Evolutionary conservation across 2,329 filamentous ascomycete genomes (phyloP), one percentile per base, ranked within the genome.

Genomic region (Sporothrix dimorphospora): DNA sequence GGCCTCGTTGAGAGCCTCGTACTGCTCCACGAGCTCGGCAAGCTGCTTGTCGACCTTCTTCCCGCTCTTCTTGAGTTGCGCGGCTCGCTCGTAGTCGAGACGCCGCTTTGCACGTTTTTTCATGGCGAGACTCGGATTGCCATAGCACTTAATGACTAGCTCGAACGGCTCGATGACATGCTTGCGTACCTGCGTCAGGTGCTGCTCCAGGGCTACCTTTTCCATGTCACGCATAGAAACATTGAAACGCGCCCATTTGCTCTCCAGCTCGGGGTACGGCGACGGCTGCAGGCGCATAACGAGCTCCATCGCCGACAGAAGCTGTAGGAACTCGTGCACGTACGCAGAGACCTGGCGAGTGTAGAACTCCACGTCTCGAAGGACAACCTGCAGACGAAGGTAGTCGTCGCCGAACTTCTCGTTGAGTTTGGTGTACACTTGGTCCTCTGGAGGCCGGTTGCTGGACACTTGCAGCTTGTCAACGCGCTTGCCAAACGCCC

Each of bases 51-150:
- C 95, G 14, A 94, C 86, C 76, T 93, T 97, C 81, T 97, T 94
- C 74, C 94, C 93, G 45, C 89, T 87, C 59, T 94, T 92, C 78
- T 92, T 91, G 72, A 94, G 86, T 76, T 92, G 89, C 78, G 93
- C 90, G 76, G 89, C 93, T 76, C 92, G 92, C 75, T 95, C 93
- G 80, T 93, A 98, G 78, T 98, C 94, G 19, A 95, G 84, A 16
- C 97, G 88, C n/a, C 93, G 91, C 84, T 98, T 98, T 77, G 94
- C 91, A 30, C 96, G 92, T 83, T 98, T 97, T 79, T 94, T 93
- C 89, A 98, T 97, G 4, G 96, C 91, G 73, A 94, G 88, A 66
- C 94, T 92, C 1, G 95, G 94, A 47, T 93, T 92, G 70, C 92
- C 90, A 77, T 97, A 94, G 72, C 80, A 81, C 73, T 78, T 77